phyloP scores from a whole-genome alignment of 805 yeast species.

The Lipomyces orientalis region DNA sequence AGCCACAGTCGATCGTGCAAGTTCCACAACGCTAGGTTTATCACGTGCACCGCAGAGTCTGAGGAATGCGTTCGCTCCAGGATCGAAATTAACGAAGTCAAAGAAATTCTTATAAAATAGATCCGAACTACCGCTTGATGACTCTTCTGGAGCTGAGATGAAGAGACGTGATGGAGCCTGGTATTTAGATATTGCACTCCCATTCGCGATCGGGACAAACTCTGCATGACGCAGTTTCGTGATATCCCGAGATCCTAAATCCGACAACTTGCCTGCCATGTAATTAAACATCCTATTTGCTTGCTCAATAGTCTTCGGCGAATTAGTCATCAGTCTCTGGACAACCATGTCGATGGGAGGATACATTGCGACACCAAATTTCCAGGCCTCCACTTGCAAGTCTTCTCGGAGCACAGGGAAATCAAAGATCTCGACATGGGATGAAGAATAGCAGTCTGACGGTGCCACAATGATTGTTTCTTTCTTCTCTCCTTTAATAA shows the following conservation, averaged over 20 bases:
- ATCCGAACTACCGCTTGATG: conserved; percentile 6
- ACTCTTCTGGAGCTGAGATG: conserved; percentile 11
- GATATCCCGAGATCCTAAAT: conserved; percentile 38
- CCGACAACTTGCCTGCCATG: conserved; percentile 40
- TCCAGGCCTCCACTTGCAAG: conserved; percentile 41
- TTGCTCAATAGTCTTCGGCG: conserved; percentile 37
- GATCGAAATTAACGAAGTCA: conserved; percentile 40
- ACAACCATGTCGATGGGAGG: conserved; percentile 41
- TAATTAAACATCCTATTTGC: conserved; percentile 43
- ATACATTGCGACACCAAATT: conserved; percentile 43
- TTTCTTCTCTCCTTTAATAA: conserved; percentile 24
- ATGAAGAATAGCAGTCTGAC: conserved; percentile 30
- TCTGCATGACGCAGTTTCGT: conserved; percentile 26
- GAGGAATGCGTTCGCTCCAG: conserved; percentile 44
- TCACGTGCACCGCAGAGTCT: conserved; percentile 45
- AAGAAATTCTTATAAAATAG: conserved; percentile 40
- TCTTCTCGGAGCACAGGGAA: conserved; percentile 41
- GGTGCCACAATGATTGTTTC: conserved; percentile 24
- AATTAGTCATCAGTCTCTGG: conserved; percentile 34
- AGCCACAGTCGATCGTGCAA: conserved; percentile 40
- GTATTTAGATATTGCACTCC: conserved; percentile 11
- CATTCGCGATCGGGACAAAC: conserved; percentile 43
- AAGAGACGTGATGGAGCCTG: conserved; percentile 41
- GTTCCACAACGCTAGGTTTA: conserved; percentile 44
- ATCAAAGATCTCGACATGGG: conserved; percentile 41